phyloP scores from a whole-genome alignment of 306 rosid genomes.

The Prunus davidiana region DNA sequence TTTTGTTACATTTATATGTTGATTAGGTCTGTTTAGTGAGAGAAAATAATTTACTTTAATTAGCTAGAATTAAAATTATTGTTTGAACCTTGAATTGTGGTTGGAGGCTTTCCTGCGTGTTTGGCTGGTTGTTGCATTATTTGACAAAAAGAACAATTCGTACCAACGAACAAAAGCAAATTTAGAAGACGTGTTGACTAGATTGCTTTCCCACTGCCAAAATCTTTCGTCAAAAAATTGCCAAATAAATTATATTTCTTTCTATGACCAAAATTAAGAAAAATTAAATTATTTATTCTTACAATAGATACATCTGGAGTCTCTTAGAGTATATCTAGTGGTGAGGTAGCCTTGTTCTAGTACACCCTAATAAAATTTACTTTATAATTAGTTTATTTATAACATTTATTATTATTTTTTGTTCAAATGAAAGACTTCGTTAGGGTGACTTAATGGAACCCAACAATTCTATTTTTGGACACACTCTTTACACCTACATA shows the following conservation, averaged over 20 bases:
- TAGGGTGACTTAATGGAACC: no score
- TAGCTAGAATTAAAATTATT: not conserved
- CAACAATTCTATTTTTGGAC: no score
- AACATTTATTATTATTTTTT: no score
- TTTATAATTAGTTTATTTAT: no score
- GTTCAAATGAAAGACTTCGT: no score
- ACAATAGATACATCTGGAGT: not conserved
- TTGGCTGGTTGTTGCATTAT: not conserved
- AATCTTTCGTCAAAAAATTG: not conserved
- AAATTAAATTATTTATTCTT: not conserved
- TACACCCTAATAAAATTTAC: no score
- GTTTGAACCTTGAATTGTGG: not conserved
- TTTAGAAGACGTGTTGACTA: not conserved
- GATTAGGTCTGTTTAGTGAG: not conserved
- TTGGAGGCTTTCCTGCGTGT: not conserved
- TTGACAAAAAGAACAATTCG: no score
- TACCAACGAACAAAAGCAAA: not conserved
- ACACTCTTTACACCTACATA: no score
- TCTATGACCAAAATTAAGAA: not conserved
- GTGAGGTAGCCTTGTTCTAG: no score
- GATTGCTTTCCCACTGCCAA: slow-evolving; percentile 2
- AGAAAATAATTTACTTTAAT: not conserved
- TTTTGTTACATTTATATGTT: no score
- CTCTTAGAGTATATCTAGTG: no score
- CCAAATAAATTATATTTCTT: not conserved